Percentiles rank a stretch among this genome's conserved stretches.
phyloP scores from a whole-genome alignment of 1,139 yeast genomes.

The Lodderomyces margitis region DNA sequence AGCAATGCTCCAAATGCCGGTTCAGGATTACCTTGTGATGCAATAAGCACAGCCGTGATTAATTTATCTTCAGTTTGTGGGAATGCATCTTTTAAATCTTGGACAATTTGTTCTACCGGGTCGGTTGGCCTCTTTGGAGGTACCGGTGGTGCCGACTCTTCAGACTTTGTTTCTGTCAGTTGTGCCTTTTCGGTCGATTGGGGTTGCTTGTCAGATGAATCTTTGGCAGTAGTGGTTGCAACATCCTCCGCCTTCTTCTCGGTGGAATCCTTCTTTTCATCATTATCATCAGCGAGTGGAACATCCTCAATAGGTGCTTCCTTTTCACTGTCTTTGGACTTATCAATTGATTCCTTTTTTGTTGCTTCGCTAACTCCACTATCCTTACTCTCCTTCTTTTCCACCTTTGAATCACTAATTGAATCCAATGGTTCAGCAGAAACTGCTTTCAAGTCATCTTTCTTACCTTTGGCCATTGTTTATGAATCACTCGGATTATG shows the following conservation, averaged over 20 bases:
- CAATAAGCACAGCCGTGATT: slow-evolving; percentile 78
- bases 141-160: slow-evolving; percentile 53
- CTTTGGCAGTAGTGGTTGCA: background rate
- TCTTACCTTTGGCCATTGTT: slow-evolving; percentile 17
- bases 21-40: slow-evolving; percentile 76
- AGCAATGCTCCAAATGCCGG: slow-evolving; percentile 87
- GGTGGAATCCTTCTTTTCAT: slow-evolving; percentile 1
- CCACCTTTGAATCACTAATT: slow-evolving; percentile 13
- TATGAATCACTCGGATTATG: background rate
- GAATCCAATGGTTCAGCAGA: slow-evolving; percentile 36
- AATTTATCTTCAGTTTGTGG: slow-evolving; percentile 71
- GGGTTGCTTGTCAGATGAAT: background rate
- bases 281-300: slow-evolving; percentile 14
- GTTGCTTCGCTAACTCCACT: slow-evolving; percentile 6
- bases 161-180: slow-evolving; percentile 12
- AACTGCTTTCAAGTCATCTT: slow-evolving; percentile 30
- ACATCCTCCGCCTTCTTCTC: background rate
- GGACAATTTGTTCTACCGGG: slow-evolving; percentile 51
- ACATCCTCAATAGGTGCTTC: slow-evolving; percentile 13
- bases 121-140: slow-evolving; percentile 69
- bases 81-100: slow-evolving; percentile 74
- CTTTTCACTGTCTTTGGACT: slow-evolving; percentile 6
- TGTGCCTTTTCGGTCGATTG: background rate
- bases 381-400: slow-evolving; percentile 6
- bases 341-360: slow-evolving; percentile 1